Evolutionary conservation across 495 filamentous ascomycete genomes (phyloP).

Genomic region (Margaritispora aquatica): DNA sequence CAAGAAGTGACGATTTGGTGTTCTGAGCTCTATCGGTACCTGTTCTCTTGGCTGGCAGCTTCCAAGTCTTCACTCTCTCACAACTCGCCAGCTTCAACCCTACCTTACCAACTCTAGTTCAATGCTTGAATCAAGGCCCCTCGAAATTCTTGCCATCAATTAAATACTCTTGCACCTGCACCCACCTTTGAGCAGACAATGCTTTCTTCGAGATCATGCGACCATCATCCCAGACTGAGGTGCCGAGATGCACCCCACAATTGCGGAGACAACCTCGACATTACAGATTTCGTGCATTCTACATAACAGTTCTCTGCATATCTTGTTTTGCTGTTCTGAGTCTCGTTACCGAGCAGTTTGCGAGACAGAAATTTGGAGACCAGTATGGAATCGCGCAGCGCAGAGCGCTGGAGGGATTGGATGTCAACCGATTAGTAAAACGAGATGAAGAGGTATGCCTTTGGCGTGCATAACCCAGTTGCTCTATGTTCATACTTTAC

Average conservation of each 20-base stretch:
- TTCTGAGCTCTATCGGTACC: not conserved
- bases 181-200: slow-evolving; percentile 15
- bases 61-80: not conserved
- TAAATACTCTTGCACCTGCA: not conserved
- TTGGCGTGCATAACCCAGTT: not conserved
- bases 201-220: slow-evolving; percentile 20
- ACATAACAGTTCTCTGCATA: slow-evolving; percentile 28
- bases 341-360: slow-evolving; percentile 18
- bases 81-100: not conserved
- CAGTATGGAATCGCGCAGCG: slow-evolving; percentile 17
- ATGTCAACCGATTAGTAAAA: slow-evolving; percentile 19
- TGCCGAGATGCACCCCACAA: slow-evolving; percentile 10
- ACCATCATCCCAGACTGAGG: slow-evolving; percentile 14
- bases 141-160: not conserved
- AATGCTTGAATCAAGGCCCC: not conserved
- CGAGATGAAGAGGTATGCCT: slow-evolving; percentile 27
- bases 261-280: slow-evolving; percentile 11
- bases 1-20: not conserved
- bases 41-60: slow-evolving; percentile 5
- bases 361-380: slow-evolving; percentile 12
- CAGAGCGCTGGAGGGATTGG: slow-evolving; percentile 14
- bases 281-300: slow-evolving; percentile 32
- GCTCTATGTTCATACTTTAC: not conserved
- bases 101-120: not conserved
- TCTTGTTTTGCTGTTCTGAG: slow-evolving; percentile 25